Conservation (phyloP, 2,329 filamentous ascomycete genomes). For the Knoxdaviesia capensis region DNA sequence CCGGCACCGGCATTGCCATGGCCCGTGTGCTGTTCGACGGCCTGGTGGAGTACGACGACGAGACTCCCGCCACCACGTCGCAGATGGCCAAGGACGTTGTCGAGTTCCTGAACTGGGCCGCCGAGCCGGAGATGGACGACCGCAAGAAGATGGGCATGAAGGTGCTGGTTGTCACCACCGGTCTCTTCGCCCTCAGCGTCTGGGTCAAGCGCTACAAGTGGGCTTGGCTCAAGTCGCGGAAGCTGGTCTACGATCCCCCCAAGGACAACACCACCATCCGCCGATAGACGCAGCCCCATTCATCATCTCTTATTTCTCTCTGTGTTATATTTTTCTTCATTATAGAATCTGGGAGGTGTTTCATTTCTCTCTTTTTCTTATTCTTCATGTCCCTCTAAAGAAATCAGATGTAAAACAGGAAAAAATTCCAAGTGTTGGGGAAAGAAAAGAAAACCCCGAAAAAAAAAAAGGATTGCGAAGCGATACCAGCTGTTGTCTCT, state of each 20-base stretch:
- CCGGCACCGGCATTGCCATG: slow-evolving; percentile 97
- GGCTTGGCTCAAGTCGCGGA: slow-evolving; percentile 86
- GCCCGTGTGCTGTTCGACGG: slow-evolving; percentile 95
- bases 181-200: slow-evolving; percentile 70
- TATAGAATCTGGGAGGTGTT: too few relatives aligned
- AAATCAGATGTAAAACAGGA: too few relatives aligned
- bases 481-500: too few relatives aligned
- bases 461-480: too few relatives aligned
- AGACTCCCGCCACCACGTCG: slow-evolving; percentile 78
- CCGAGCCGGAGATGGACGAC: slow-evolving; percentile 97
- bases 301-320: slow-evolving; percentile 5
- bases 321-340: slow-evolving; percentile 1
- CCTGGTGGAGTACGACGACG: slow-evolving; percentile 95
- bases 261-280: slow-evolving; percentile 27
- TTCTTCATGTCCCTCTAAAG: too few relatives aligned
- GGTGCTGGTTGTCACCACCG: slow-evolving; percentile 61
- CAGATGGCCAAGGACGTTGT: slow-evolving; percentile 99
- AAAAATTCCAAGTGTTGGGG: too few relatives aligned
- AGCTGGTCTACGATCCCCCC: slow-evolving; percentile 75
- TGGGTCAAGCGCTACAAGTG: slow-evolving; percentile 99
- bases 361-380: too few relatives aligned
- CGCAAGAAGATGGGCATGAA: slow-evolving; percentile 99
- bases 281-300: slow-evolving; percentile 17
- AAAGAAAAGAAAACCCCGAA: too few relatives aligned
- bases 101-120: slow-evolving; percentile 98